Evolutionary conservation across 2,329 filamentous ascomycete species (phyloP), one percentile per base, ranked within the genome.

Genomic region (Cercospora citrullina): DNA sequence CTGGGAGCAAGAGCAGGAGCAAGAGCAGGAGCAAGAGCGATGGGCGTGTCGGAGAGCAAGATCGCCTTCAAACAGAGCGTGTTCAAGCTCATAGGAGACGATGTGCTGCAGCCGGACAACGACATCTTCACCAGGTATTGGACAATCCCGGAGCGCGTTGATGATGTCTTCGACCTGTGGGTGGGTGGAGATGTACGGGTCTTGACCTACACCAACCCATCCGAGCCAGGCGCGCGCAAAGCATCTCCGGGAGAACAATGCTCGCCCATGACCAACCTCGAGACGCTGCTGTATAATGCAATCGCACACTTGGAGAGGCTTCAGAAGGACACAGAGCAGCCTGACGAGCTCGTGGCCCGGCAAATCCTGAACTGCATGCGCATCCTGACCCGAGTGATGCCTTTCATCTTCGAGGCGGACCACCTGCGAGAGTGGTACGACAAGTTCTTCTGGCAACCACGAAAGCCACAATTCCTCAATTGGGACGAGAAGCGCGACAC

Each of bases 11-110:
- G 66, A 5, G 45, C 21, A 31, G 10, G 31, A 33, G 31, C 31
- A 33, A 4, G 31, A 33, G 36, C 9, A 55, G 57, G 45, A 60
- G 31, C 45, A 4, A 26, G 66, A 5, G 45, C 21, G 28, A 99
- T 99, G 95, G 95, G 95, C 81, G 94, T 94, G 79, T 97, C 94
- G 82, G 94, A 98, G 84, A 98, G 94, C 77, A 98, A 98, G 87
- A 89, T 98, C 78, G 93, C 94, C 78, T 98, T 99, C 87, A 98
- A 97, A 83, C 92, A 96, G 82, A 94, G 94, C 82, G 96, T 98
- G 83, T 97, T 98, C 84, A 89, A 91, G 78, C 88, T 99, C 68
- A 95, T 93, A n/a, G 93, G 97, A 80, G 91, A 96, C 79, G 89
- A 90, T 73, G 86, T 91, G 79, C 97, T 98, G 77, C 86, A 93